Evolutionary conservation across 179 eudicot species (phyloP).

Genomic region (Heliamphora pulchella): DNA sequence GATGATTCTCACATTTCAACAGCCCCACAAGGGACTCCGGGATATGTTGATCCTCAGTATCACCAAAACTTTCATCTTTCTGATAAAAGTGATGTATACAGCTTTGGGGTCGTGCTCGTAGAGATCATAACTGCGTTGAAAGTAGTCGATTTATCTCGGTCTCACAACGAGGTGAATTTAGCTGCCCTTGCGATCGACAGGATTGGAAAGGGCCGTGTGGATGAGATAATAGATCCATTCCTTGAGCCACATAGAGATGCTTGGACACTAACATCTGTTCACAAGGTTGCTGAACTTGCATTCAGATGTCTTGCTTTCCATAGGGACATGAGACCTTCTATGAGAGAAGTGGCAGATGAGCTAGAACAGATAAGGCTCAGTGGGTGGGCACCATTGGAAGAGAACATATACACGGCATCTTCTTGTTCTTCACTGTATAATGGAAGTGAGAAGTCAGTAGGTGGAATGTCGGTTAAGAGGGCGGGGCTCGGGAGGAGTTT

Average conservation of each 20-base stretch:
- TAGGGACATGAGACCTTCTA: constrained; percentile 51
- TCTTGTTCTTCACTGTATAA: constrained; percentile 21
- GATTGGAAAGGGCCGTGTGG: constrained; percentile 39
- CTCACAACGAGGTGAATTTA: constrained; percentile 41
- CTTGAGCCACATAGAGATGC: constrained; percentile 22
- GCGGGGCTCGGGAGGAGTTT: not conserved
- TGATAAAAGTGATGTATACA: constrained; percentile 60
- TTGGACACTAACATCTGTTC: constrained; percentile 27
- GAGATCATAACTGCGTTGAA: constrained; percentile 55
- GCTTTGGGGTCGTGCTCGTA: constrained; percentile 58
- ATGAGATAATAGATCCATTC: constrained; percentile 46
- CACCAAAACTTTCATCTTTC: constrained; percentile 55
- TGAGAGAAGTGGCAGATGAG: constrained; percentile 45
- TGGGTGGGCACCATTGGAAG: constrained; percentile 19
- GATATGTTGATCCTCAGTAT: constrained; percentile 65
- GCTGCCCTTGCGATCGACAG: constrained; percentile 50
- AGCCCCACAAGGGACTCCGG: constrained; percentile 68
- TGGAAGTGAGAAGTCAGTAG: constrained; percentile 18
- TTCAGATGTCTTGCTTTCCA: constrained; percentile 46
- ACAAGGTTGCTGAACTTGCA: constrained; percentile 45
- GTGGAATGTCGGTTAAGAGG: constrained; percentile 7
- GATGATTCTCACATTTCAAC: constrained; percentile 57
- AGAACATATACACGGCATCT: constrained; percentile 9
- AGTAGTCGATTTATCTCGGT: constrained; percentile 46
- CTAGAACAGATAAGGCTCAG: constrained; percentile 38